Conservation (phyloP, 1,284 basidiomycete species). For the Naganishia sp. region DNA sequence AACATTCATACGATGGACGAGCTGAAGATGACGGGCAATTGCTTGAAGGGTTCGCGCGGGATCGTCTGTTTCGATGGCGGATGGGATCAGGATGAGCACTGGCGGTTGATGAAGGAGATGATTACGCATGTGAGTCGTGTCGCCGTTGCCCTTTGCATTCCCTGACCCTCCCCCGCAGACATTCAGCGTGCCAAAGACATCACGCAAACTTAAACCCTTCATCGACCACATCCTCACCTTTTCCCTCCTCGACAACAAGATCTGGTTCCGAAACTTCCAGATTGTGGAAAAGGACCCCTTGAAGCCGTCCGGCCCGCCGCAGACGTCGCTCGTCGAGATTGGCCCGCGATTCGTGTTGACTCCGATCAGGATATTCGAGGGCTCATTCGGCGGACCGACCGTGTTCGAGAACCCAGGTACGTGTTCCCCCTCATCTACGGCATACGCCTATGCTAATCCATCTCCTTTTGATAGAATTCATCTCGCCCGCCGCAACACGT, state of each 20-base stretch:
- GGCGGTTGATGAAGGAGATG: slow-evolving; percentile 85
- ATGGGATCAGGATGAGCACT: slow-evolving; percentile 86
- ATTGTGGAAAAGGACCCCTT: slow-evolving; percentile 67
- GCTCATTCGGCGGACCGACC: slow-evolving; percentile 90
- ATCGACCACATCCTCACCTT: slow-evolving; percentile 97
- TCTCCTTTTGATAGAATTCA: slow-evolving; percentile 68
- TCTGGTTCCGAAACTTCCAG: slow-evolving; percentile 99
- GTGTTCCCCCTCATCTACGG: not conserved
- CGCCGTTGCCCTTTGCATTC: not conserved
- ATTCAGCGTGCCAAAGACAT: slow-evolving; percentile 87
- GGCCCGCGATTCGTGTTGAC: slow-evolving; percentile 96
- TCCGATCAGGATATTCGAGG: slow-evolving; percentile 98
- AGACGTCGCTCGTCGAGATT: slow-evolving; percentile 82
- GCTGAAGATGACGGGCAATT: slow-evolving; percentile 99
- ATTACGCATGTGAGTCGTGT: slow-evolving; percentile 81
- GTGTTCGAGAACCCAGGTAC: slow-evolving; percentile 92
- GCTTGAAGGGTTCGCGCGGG: slow-evolving; percentile 91
- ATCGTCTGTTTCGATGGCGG: slow-evolving; percentile 88
- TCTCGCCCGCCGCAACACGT: slow-evolving; percentile 81
- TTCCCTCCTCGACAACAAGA: slow-evolving; percentile 91
- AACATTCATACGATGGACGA: slow-evolving; percentile 99
- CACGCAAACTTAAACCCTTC: slow-evolving; percentile 92
- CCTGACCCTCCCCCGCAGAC: slow-evolving; percentile 61
- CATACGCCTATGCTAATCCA: not conserved
- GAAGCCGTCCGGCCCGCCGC: slow-evolving; percentile 54